Conservation (phyloP, 495 filamentous ascomycete genomes). For the Talaromyces liani region DNA sequence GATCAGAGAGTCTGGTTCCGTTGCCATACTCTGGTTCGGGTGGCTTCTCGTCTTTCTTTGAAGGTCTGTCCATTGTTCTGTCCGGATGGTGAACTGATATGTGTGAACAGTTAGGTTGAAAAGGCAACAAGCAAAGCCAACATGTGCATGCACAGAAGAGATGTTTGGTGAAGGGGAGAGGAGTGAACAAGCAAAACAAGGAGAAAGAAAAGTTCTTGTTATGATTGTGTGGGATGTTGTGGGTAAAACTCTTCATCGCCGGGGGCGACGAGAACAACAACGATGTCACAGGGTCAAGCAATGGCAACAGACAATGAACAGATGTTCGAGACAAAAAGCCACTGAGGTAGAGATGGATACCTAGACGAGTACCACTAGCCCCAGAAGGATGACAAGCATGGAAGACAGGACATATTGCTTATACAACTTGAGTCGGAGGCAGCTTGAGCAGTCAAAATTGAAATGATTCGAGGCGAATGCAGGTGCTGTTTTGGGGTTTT, state of each 20-base stretch:
- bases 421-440: too few species aligned
- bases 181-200: background rate
- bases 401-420: too few species aligned
- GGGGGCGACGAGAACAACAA: background rate
- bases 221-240: background rate
- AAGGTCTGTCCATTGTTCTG: background rate
- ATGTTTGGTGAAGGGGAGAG: background rate
- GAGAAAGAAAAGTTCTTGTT: slow-evolving; percentile 1
- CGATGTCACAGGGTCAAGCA: background rate
- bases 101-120: background rate
- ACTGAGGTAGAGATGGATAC: too few species aligned
- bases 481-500: too few species aligned
- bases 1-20: background rate
- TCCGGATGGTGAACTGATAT: background rate
- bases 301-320: background rate
- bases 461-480: too few species aligned
- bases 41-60: background rate
- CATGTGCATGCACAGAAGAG: background rate
- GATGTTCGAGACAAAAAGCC: too few species aligned
- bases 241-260: background rate
- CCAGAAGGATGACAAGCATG: too few species aligned
- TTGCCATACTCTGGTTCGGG: background rate
- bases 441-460: too few species aligned
- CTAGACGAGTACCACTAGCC: too few species aligned
- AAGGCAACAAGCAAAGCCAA: background rate